Percentiles rank a stretch among this genome's conserved stretches.
Evolutionary conservation across 345 rosid species (phyloP).

Genomic region (Chamaenerion angustifolium): DNA sequence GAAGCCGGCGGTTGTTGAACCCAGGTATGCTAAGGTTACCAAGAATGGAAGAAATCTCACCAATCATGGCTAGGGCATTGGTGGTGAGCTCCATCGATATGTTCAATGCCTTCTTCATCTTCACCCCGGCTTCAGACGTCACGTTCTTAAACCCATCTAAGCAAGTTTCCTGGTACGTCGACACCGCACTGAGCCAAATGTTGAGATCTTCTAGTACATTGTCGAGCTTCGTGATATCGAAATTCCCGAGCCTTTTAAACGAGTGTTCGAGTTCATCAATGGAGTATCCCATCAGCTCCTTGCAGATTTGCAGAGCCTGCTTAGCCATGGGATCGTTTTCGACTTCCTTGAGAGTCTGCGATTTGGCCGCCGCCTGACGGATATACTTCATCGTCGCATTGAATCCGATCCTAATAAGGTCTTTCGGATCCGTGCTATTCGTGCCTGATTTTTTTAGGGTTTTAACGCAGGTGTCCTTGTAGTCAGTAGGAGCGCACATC

Average conservation of each 20-base stretch:
- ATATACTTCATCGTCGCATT: slow-evolving; percentile 14
- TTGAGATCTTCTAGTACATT: slow-evolving; percentile 12
- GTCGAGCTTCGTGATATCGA: slow-evolving; percentile 18
- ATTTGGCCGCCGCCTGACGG: slow-evolving; percentile 12
- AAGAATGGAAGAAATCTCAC: slow-evolving; percentile 12
- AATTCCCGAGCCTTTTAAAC: slow-evolving; percentile 7
- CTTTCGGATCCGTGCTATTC: slow-evolving; percentile 25
- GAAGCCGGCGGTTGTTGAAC: slow-evolving; percentile 7
- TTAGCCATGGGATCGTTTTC: slow-evolving; percentile 21
- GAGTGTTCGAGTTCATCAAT: slow-evolving; percentile 16
- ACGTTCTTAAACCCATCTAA: slow-evolving; percentile 26
- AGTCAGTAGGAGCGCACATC: slow-evolving; percentile 26
- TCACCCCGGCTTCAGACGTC: slow-evolving; percentile 15
- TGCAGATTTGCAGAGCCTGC: slow-evolving; percentile 21
- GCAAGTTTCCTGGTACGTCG: slow-evolving; percentile 33
- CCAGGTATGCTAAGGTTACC: slow-evolving; percentile 7
- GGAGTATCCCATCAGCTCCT: slow-evolving; percentile 26
- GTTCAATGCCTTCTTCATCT: slow-evolving; percentile 19
- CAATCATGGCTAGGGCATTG: slow-evolving; percentile 26
- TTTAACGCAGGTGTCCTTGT: slow-evolving; percentile 17
- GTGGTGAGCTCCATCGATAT: slow-evolving; percentile 17
- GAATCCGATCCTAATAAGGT: slow-evolving; percentile 22
- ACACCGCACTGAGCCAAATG: slow-evolving; percentile 26
- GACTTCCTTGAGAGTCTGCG: slow-evolving; percentile 13
- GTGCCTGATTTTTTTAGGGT: slow-evolving; percentile 16